Evolutionary conservation across 1,284 basidiomycete species (phyloP).

Genomic region (Apiotrichum laibachii): DNA sequence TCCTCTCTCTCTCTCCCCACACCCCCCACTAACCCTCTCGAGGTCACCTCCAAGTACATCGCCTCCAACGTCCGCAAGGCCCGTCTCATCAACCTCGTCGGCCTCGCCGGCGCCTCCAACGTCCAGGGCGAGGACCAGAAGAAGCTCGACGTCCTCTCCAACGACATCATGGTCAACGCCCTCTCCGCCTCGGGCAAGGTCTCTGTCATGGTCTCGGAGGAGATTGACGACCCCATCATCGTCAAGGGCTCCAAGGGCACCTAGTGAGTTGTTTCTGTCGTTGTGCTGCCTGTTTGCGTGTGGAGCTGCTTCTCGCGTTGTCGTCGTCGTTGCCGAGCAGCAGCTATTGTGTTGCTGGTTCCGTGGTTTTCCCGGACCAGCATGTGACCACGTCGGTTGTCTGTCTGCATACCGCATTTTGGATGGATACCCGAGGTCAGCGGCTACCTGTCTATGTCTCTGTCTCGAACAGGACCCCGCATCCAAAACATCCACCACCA

Average conservation of each 20-base stretch:
- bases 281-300: too few relatives aligned
- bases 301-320: too few relatives aligned
- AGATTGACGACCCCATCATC: conserved; percentile 82
- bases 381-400: too few relatives aligned
- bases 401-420: too few relatives aligned
- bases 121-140: conserved; percentile 99
- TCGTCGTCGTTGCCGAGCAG: too few relatives aligned
- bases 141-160: conserved; percentile 95
- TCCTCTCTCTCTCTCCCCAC: conserved; percentile 86
- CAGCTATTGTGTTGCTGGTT: too few relatives aligned
- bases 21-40: conserved; percentile 38
- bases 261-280: conserved; percentile 54
- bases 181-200: conserved; percentile 91
- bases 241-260: conserved; percentile 64
- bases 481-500: too few relatives aligned
- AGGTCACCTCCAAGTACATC: conserved; percentile 75
- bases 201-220: conserved; percentile 95
- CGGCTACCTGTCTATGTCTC: too few relatives aligned
- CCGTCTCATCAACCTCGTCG: conserved; percentile 96
- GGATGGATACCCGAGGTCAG: too few relatives aligned
- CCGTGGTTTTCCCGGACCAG: too few relatives aligned
- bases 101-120: conserved; percentile 92
- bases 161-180: conserved; percentile 99
- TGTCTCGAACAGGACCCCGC: too few relatives aligned
- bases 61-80: conserved; percentile 97